These are phyloP conservation scores for Udeniomyces megalosporus DNA, from an alignment of 768 basidiomycete genomes.

Conservation along the genomic window DNA sequence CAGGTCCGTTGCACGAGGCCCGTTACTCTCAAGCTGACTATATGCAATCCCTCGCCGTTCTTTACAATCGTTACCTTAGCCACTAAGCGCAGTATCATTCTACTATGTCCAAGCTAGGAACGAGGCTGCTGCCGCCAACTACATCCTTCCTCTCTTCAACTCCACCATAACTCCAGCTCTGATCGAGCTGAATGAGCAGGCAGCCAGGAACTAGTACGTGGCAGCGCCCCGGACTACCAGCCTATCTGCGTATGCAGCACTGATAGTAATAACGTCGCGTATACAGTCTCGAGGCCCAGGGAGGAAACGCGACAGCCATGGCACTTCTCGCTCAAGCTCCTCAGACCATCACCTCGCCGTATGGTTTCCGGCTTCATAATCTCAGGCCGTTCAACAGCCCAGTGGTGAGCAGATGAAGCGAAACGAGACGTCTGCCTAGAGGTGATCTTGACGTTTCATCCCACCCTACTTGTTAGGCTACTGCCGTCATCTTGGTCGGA, in stretches of 20 bases:
- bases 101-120: conserved; percentile 36
- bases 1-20: not conserved
- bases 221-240: too few species aligned
- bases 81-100: conserved; percentile 29
- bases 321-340: conserved; percentile 32
- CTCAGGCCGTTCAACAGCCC: conserved; percentile 30
- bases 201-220: too few species aligned
- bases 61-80: too few species aligned
- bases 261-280: conserved; percentile 12
- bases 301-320: conserved; percentile 33
- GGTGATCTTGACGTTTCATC: conserved; percentile 16
- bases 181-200: not conserved
- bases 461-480: conserved; percentile 30
- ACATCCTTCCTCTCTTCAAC: conserved; percentile 20
- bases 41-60: too few species aligned
- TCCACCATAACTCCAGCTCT: conserved; percentile 11
- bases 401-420: not conserved
- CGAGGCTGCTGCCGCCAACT: conserved; percentile 33
- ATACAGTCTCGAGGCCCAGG: conserved; percentile 18
- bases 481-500: conserved; percentile 36
- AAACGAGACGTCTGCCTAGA: not conserved
- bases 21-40: too few species aligned
- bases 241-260: too few species aligned
- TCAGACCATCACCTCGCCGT: conserved; percentile 29
- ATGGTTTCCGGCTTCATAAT: conserved; percentile 31